Base-by-base conservation (phyloP, 805 yeast genomes). In the Metschnikowia colocasiae region DNA sequence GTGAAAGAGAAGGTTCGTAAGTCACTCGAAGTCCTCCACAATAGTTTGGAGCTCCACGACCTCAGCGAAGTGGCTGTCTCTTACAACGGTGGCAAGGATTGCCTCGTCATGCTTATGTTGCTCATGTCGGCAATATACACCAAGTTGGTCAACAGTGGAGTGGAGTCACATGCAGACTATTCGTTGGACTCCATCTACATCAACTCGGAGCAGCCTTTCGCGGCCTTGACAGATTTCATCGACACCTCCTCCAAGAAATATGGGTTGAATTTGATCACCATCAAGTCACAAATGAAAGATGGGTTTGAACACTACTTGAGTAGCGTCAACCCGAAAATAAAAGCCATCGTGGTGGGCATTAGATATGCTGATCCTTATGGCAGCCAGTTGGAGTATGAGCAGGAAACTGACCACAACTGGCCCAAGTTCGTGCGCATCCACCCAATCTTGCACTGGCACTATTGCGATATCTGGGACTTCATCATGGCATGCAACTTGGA, bases 1-100 rank as follows among this genome's bases (percentile, higher is more conserved):
- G 68, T 65, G 34, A 66, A 66, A 46, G 53, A 58, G 10, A 66
- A 65, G 49, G 61, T 68, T 19, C 34, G 38, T 25, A 52, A 60
- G 39, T 60, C 65, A 27, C 56, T 69, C 52, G 59, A 56, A 23
- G 63, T 62, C 39, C 56, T 69, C 40, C 63, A 57, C 7, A 26
- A 44, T 2, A 59, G 69, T 2, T 62, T 69, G 13, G 67, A 63
- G 23, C 46, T 56, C 19, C 68, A 65, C 45, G 64, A 69, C 7
- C 55, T 71, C n/a, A 59, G 62, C 15, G 82, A 85, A 48, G 66
- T 87, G 3, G 85, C 97, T 0, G 73, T 94, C 12, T 86, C 96
- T 2, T 94, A 85, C 64, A 94, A 94, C 62, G 99, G 99, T 9
- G 99, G 99, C 1, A 94, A 94, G 61, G 99, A 94, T 67, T 94